Percentiles rank a stretch among this genome's conserved stretches.
Conservation (phyloP, 805 yeast species). For the Ascoidea rubescens region DNA sequence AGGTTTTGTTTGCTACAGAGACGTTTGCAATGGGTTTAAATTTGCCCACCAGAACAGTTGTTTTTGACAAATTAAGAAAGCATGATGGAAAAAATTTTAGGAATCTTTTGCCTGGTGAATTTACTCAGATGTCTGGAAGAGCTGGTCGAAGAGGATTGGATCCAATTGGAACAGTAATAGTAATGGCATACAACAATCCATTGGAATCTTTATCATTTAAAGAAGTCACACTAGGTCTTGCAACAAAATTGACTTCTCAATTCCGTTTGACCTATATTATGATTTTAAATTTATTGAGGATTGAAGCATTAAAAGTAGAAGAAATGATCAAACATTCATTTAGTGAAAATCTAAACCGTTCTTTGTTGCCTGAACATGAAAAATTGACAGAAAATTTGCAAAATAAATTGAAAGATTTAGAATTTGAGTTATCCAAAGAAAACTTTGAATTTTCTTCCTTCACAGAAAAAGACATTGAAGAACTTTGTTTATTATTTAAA, state of each 20-base stretch:
- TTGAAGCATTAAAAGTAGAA: slow-evolving; percentile 92
- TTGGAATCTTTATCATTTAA: slow-evolving; percentile 45
- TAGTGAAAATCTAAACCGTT: slow-evolving; percentile 80
- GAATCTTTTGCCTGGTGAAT: slow-evolving; percentile 84
- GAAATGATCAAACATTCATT: slow-evolving; percentile 96
- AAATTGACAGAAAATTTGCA: slow-evolving; percentile 42
- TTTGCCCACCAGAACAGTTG: slow-evolving; percentile 92
- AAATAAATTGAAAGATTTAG: slow-evolving; percentile 26
- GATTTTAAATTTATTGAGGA: slow-evolving; percentile 82
- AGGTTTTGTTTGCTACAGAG: slow-evolving; percentile 91
- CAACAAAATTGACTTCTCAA: slow-evolving; percentile 83
- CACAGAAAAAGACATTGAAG: slow-evolving; percentile 24
- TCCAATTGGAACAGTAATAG: slow-evolving; percentile 84
- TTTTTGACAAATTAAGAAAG: slow-evolving; percentile 71
- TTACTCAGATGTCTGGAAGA: slow-evolving; percentile 98
- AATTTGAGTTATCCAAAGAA: slow-evolving; percentile 13
- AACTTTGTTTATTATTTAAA: slow-evolving; percentile 28
- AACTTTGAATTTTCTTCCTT: neutral
- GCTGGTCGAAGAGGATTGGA: slow-evolving; percentile 98
- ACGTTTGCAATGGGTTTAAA: slow-evolving; percentile 98
- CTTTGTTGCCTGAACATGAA: slow-evolving; percentile 76
- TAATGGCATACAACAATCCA: slow-evolving; percentile 71
- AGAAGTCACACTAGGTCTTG: slow-evolving; percentile 74
- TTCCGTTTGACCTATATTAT: slow-evolving; percentile 90
- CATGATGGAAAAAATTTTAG: slow-evolving; percentile 84